These are phyloP conservation scores for Colletotrichum noveboracense DNA, from an alignment of 2,329 filamentous ascomycete species.

Conservation along the genomic window DNA sequence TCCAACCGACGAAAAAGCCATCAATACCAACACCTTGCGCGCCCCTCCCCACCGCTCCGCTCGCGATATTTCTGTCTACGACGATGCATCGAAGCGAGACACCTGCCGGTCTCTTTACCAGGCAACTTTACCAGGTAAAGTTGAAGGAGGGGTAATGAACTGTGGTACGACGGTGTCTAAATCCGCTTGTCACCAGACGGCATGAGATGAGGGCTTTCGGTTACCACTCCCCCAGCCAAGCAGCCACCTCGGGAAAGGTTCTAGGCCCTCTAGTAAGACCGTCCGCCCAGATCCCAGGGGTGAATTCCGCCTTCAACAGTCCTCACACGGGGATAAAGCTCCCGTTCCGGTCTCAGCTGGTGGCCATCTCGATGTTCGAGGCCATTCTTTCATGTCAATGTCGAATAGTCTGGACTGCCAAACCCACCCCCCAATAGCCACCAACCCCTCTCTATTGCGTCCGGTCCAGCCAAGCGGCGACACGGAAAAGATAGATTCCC, in stretches of 20 bases:
- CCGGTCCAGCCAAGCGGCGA: slow-evolving; percentile 11
- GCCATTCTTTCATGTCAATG: background rate
- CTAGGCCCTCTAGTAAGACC: slow-evolving; percentile 1
- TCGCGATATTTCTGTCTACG: background rate
- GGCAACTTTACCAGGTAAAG: background rate
- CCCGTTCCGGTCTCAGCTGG: background rate
- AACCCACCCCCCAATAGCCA: background rate
- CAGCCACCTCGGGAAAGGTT: background rate
- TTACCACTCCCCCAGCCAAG: background rate
- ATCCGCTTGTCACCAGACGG: background rate
- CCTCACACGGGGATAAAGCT: background rate
- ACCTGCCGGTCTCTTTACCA: background rate
- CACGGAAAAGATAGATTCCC: slow-evolving; percentile 13
- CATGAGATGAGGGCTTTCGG: slow-evolving; percentile 5
- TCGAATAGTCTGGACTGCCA: background rate
- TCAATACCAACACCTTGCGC: background rate
- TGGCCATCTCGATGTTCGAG: background rate
- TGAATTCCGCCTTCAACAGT: background rate
- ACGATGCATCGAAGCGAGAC: background rate
- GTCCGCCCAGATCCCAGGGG: background rate
- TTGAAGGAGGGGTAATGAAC: background rate
- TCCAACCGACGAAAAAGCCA: background rate
- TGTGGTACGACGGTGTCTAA: background rate
- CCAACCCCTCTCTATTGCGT: background rate
- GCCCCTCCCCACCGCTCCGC: background rate